A percentile compares a stretch with the other conserved stretches of the same genome.
Conservation (phyloP, 179 eudicot genomes). For the Camellia oleifera region DNA sequence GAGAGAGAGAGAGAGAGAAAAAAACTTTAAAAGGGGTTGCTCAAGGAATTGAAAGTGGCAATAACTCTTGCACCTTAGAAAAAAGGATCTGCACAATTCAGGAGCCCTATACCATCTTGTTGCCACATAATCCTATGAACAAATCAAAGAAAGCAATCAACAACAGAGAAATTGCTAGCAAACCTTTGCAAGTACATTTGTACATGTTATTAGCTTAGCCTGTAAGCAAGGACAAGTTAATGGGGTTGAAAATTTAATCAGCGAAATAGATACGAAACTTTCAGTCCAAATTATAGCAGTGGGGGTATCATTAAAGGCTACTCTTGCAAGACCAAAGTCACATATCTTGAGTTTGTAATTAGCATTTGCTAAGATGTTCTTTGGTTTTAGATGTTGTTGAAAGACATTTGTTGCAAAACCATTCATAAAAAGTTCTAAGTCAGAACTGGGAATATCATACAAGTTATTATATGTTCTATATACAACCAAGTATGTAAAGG, state of each 20-base stretch:
- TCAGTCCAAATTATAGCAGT: conserved; percentile 44
- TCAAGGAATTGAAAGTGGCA: neutral
- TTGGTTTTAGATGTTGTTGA: conserved; percentile 41
- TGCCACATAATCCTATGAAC: conserved; percentile 37
- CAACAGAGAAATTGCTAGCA: neutral
- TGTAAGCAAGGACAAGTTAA: neutral
- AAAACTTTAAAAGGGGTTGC: neutral
- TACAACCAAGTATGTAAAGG: neutral
- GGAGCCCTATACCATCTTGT: conserved; percentile 49
- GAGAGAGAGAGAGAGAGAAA: too few species aligned
- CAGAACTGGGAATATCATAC: neutral
- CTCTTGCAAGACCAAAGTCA: conserved; percentile 29
- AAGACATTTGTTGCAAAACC: conserved; percentile 35
- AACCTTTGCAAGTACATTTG: neutral
- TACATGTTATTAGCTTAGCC: neutral
- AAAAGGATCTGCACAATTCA: conserved; percentile 42
- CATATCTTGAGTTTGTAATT: conserved; percentile 43
- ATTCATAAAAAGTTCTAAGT: neutral
- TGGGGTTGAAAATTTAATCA: neutral
- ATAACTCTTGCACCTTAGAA: conserved; percentile 27
- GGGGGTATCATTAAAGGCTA: conserved; percentile 29
- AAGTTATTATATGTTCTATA: neutral
- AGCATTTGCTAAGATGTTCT: conserved; percentile 40
- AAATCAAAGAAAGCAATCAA: neutral
- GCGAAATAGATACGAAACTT: neutral